These are phyloP conservation scores for Pseudopyricularia javanii DNA, from an alignment of 2,329 filamentous ascomycete genomes.

Conservation along the genomic window DNA sequence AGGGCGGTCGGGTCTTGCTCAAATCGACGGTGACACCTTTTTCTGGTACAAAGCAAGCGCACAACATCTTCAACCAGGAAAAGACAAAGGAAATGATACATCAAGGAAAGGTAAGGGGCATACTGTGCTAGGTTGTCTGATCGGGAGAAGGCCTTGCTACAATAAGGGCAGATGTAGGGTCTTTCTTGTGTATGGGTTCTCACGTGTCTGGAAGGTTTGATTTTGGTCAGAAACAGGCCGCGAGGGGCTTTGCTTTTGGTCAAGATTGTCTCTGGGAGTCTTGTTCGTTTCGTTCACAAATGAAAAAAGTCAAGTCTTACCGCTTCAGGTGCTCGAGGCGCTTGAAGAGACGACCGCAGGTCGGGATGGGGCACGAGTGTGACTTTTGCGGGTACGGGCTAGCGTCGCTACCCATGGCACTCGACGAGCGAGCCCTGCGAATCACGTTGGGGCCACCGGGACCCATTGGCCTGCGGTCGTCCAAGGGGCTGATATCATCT, in stretches of 20 bases:
- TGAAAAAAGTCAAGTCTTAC: slow-evolving; percentile 49
- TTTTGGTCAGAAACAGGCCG: slow-evolving; percentile 30
- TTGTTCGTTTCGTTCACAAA: slow-evolving; percentile 13
- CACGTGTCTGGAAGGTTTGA: slow-evolving; percentile 64
- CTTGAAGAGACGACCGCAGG: slow-evolving; percentile 95
- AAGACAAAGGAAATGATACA: slow-evolving; percentile 19
- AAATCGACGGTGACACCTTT: slow-evolving; percentile 1
- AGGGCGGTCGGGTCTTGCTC: slow-evolving; percentile 8
- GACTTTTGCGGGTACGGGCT: slow-evolving; percentile 96
- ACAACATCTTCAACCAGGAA: slow-evolving; percentile 25
- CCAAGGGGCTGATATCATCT: slow-evolving; percentile 51
- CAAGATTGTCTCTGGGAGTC: slow-evolving; percentile 5
- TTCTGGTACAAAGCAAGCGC: slow-evolving; percentile 21
- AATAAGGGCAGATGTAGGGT: slow-evolving; percentile 93
- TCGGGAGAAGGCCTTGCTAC: slow-evolving; percentile 96
- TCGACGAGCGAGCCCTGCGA: slow-evolving; percentile 83
- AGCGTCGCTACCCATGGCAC: slow-evolving; percentile 69
- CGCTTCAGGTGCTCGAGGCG: slow-evolving; percentile 97
- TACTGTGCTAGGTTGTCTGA: slow-evolving; percentile 99
- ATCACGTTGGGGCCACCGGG: slow-evolving; percentile 64
- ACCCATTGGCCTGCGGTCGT: slow-evolving; percentile 51
- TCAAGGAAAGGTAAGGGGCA: slow-evolving; percentile 28
- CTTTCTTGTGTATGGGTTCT: slow-evolving; percentile 98
- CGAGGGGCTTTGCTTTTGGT: slow-evolving; percentile 16
- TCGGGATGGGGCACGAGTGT: slow-evolving; percentile 97